These are phyloP conservation scores for Phytopythium aichiense DNA, from an alignment of 352 stramenopile species.

Conservation along the genomic window DNA sequence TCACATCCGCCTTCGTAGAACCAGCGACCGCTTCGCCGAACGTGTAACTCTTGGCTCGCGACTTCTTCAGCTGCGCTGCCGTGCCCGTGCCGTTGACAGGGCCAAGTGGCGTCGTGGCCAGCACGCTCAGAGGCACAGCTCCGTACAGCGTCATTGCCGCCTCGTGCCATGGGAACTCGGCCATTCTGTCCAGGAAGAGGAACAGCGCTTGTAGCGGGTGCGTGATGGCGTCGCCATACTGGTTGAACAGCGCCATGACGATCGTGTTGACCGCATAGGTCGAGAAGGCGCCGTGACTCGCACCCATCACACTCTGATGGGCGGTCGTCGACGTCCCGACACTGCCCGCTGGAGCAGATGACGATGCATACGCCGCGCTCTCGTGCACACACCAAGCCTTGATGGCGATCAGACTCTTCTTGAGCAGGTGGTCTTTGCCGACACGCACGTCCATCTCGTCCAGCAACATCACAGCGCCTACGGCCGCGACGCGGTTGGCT, in stretches of 20 bases:
- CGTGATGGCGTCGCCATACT: slow-evolving; percentile 58
- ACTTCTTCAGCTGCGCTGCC: slow-evolving; percentile 12
- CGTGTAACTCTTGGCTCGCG: slow-evolving; percentile 5
- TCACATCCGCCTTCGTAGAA: slow-evolving; percentile 11
- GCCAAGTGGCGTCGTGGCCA: slow-evolving; percentile 41
- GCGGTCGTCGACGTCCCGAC: neutral
- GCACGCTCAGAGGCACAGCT: slow-evolving; percentile 43
- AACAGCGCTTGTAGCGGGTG: slow-evolving; percentile 82
- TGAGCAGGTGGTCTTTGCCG: slow-evolving; percentile 79
- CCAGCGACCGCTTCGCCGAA: slow-evolving; percentile 7
- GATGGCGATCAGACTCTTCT: slow-evolving; percentile 86
- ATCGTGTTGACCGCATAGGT: slow-evolving; percentile 89
- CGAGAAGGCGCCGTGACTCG: slow-evolving; percentile 73
- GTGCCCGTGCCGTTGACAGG: slow-evolving; percentile 8
- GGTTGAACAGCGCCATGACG: slow-evolving; percentile 87
- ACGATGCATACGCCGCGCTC: slow-evolving; percentile 47
- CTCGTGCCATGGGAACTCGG: slow-evolving; percentile 85
- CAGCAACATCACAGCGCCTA: slow-evolving; percentile 80
- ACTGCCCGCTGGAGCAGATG: slow-evolving; percentile 8
- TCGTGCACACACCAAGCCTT: slow-evolving; percentile 90
- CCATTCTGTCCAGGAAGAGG: slow-evolving; percentile 82
- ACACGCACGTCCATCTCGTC: slow-evolving; percentile 80
- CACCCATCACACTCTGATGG: slow-evolving; percentile 64
- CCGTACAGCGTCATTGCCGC: slow-evolving; percentile 79
- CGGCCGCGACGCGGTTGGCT: slow-evolving; percentile 75